Base-by-base conservation (phyloP, 768 basidiomycete genomes). In the Rhizopogon vesiculosus region DNA sequence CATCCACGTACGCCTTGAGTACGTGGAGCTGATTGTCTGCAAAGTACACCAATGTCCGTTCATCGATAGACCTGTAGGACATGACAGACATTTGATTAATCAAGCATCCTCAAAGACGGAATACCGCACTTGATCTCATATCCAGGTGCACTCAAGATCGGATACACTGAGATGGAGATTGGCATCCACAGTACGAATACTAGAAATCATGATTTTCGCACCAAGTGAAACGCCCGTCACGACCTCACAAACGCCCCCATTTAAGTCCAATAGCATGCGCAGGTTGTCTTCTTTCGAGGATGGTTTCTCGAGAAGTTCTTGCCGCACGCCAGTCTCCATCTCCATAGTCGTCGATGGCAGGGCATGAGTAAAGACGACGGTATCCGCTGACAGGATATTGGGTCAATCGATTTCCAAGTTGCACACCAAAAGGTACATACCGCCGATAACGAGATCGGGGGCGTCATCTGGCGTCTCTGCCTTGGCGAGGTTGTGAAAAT, bases 261-360 rank as follows among this genome's bases (percentile, higher is more conserved):
- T 93, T 59, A 97, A 75, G 56, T 93, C 89, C 45, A 88, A 73
- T 53, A 99, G 76, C 91, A 93, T 96, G 22, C 90, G 81, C 45
- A 90, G 65, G 68, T 98, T 88, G 57, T 98, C 95, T 29, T 75
- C 83, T 63, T 90, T 89, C 8, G 81, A 81, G 0, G 58, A 45
- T 0, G 97, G 97, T 66, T 98, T 99, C 71, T 99, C 97, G 1
- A 98, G 74, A 7, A 98, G 75, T 50, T 93, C 89, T 54, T 92
- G 92, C 1, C 65, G 68, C 5, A 69, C 69, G 25, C 74, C 68
- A 1, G 70, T 70, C 51, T 80, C 78, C 64, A 67, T 69, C 53
- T 68, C 68, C 31, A 62, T 51, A 10, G 85, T 80, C 2, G 82
- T 80, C 42, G 81, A 72, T 1, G 87, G 84, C 50, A 82, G 76